Evolutionary conservation across 306 rosid species (phyloP).

Genomic region (Castanea mollissima): DNA sequence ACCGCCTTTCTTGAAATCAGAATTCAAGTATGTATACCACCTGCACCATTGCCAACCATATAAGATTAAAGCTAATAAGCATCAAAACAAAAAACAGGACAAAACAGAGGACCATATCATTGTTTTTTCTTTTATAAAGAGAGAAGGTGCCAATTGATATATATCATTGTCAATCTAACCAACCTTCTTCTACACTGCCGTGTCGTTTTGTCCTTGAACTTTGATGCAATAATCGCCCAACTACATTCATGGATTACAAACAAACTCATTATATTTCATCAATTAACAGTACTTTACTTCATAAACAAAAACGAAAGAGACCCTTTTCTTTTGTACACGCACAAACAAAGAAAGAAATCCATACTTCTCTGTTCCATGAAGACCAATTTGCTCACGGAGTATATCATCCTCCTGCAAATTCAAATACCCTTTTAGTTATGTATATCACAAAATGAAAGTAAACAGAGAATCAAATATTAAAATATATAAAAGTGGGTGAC

Average conservation of each 20-base stretch:
- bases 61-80: slow-evolving; percentile 26
- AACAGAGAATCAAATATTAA: not conserved
- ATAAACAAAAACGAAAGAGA: not conserved
- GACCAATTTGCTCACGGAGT: slow-evolving; percentile 71
- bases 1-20: slow-evolving; percentile 99
- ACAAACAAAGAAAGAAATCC: slow-evolving; percentile 22
- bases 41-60: slow-evolving; percentile 43
- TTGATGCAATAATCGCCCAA: slow-evolving; percentile 97
- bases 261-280: too few relatives aligned
- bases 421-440: slow-evolving; percentile 26
- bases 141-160: too few relatives aligned
- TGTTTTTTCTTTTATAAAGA: not conserved
- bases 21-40: slow-evolving; percentile 98
- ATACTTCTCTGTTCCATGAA: slow-evolving; percentile 96
- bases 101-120: slow-evolving; percentile 21
- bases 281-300: slow-evolving; percentile 12
- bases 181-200: slow-evolving; percentile 99
- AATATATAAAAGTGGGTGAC: not conserved
- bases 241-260: slow-evolving; percentile 39
- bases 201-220: slow-evolving; percentile 94
- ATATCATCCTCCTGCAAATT: slow-evolving; percentile 94
- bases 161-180: slow-evolving; percentile 27
- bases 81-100: slow-evolving; percentile 1
- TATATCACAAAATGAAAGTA: not conserved
- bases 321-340: too few relatives aligned